These are phyloP conservation scores for Cyberlindnera subsufficiens DNA, from an alignment of 805 yeast species.

Conservation along the genomic window DNA sequence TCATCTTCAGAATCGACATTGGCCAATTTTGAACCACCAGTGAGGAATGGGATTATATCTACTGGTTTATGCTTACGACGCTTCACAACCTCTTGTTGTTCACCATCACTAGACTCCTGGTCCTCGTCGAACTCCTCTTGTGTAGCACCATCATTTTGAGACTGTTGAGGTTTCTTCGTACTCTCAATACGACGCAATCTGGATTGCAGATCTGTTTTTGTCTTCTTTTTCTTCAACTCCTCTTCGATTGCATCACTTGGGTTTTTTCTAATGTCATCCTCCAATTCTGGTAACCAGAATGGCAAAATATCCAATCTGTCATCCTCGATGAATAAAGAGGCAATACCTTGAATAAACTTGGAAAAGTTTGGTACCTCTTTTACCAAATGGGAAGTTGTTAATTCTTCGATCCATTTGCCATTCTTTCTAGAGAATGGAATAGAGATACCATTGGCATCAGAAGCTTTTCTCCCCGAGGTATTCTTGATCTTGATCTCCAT, in stretches of 20 bases:
- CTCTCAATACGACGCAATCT: conserved; percentile 29
- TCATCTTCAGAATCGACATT: conserved; percentile 83
- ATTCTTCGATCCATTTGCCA: conserved; percentile 78
- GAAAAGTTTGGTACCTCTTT: conserved; percentile 94
- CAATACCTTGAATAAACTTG: conserved; percentile 89
- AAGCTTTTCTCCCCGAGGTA: conserved; percentile 30
- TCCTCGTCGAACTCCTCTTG: conserved; percentile 40
- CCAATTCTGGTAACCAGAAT: conserved; percentile 91
- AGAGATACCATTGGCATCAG: conserved; percentile 26
- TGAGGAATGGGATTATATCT: conserved; percentile 30
- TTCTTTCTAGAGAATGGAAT: conserved; percentile 43
- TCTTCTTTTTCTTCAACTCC: conserved; percentile 44
- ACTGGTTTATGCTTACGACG: conserved; percentile 17
- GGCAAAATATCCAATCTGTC: conserved; percentile 88
- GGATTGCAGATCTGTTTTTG: conserved; percentile 35
- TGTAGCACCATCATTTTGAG: background rate
- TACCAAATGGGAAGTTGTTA: conserved; percentile 76
- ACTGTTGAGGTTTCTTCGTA: conserved; percentile 1
- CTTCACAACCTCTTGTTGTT: conserved; percentile 33
- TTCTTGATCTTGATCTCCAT: conserved; percentile 77
- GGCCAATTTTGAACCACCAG: conserved; percentile 38
- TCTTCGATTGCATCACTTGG: conserved; percentile 77
- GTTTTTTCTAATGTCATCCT: conserved; percentile 65
- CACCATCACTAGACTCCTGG: conserved; percentile 45
- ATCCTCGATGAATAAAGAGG: conserved; percentile 81